Percentiles rank a stretch among this genome's conserved stretches.
Conservation (phyloP, 441 rosid genomes). For the Gossypium aridum region DNA sequence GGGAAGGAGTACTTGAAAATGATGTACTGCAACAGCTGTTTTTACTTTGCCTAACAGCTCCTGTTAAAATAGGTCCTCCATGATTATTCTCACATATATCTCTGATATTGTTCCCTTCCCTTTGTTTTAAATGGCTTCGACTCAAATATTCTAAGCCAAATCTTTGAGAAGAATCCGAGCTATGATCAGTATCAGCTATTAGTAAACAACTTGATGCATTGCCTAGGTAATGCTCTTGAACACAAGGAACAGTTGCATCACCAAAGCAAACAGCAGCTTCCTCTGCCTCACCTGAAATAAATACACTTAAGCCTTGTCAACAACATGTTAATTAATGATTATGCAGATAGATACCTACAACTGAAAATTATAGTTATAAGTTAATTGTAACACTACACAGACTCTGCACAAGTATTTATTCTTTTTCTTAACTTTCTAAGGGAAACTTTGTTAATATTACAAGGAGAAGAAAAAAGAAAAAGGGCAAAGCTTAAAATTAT, state of each 20-base stretch:
- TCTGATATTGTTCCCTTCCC: slow-evolving; percentile 24
- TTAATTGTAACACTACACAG: slow-evolving; percentile 4
- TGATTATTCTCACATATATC: slow-evolving; percentile 25
- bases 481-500: neutral
- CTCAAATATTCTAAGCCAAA: slow-evolving; percentile 22
- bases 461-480: neutral
- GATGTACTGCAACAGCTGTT: slow-evolving; percentile 32
- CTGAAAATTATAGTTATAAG: neutral
- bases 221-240: slow-evolving; percentile 26
- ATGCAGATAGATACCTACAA: neutral
- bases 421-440: neutral
- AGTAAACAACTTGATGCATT: slow-evolving; percentile 18
- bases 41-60: slow-evolving; percentile 24
- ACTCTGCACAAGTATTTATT: neutral
- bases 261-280: slow-evolving; percentile 43
- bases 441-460: neutral
- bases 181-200: slow-evolving; percentile 16
- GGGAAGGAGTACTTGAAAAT: slow-evolving; percentile 43
- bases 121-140: slow-evolving; percentile 25
- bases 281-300: slow-evolving; percentile 43
- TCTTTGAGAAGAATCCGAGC: slow-evolving; percentile 19
- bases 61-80: slow-evolving; percentile 24
- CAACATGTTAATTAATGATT: neutral
- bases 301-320: neutral
- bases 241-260: slow-evolving; percentile 28